Percentiles rank a stretch among this genome's conserved stretches.
Conservation (phyloP, 768 basidiomycete species). For the Rossbeevera mucosa region DNA sequence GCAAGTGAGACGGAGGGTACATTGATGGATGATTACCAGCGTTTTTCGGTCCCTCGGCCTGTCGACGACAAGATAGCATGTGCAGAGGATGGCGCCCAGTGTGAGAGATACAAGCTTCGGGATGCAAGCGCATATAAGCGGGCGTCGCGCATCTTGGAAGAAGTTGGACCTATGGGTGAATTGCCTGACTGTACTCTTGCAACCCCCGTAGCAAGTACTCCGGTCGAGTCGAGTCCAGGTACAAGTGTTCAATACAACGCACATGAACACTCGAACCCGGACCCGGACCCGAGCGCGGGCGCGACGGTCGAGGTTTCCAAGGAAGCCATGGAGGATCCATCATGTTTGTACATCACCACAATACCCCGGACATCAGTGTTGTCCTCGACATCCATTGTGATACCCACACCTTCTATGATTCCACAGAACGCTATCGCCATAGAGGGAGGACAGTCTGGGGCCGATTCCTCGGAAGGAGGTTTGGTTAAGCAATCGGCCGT, state of each 20-base stretch:
- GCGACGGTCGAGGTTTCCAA: background rate
- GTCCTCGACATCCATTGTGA: constrained; percentile 5
- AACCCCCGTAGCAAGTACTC: background rate
- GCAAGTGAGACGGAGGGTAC: constrained; percentile 12
- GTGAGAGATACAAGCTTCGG: constrained; percentile 22
- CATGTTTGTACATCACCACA: background rate
- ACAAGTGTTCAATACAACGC: background rate
- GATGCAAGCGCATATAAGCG: constrained; percentile 9
- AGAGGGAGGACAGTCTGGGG: constrained; percentile 17
- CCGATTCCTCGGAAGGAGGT: constrained; percentile 47
- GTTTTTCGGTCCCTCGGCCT: background rate
- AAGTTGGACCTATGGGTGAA: constrained; percentile 45
- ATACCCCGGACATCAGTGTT: constrained; percentile 2
- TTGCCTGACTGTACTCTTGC: constrained; percentile 27
- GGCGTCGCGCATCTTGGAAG: constrained; percentile 26
- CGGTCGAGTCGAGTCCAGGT: background rate
- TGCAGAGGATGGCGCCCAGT: constrained; percentile 41
- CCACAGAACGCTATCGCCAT: constrained; percentile 9
- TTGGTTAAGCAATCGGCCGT: constrained; percentile 34
- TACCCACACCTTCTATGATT: constrained; percentile 2
- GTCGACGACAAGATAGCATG: constrained; percentile 44
- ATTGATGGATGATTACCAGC: background rate
- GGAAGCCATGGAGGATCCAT: constrained; percentile 1
- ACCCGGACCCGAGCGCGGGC: background rate
- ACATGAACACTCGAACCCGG: background rate